Evolutionary conservation across 441 rosid species (phyloP).

Genomic region (Euphorbia corollata): DNA sequence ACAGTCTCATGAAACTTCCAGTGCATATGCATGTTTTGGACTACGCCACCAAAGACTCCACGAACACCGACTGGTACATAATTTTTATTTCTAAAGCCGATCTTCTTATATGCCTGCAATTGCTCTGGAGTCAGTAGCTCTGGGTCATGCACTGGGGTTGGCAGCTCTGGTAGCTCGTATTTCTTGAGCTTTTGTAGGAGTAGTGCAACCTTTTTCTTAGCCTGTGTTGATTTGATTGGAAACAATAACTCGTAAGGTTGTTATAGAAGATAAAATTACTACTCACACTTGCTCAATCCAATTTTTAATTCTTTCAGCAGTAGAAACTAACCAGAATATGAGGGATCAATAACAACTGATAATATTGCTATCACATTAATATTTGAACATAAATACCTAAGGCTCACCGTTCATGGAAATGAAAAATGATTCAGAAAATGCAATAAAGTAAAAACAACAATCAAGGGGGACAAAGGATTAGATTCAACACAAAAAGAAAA

Average conservation of each 20-base stretch:
- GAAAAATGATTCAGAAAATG: background rate
- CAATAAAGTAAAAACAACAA: background rate
- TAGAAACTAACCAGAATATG: background rate
- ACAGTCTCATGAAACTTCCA: conserved; percentile 99
- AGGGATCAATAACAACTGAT: background rate
- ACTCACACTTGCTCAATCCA: background rate
- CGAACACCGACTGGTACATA: conserved; percentile 97
- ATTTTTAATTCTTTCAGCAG: background rate
- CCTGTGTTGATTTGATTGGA: conserved; percentile 37
- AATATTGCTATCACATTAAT: background rate
- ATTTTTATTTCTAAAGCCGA: conserved; percentile 83
- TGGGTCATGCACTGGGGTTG: conserved; percentile 80
- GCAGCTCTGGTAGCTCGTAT: conserved; percentile 88
- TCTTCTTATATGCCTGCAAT: conserved; percentile 77
- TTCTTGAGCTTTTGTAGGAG: conserved; percentile 86
- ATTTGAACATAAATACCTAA: background rate
- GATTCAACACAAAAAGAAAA: background rate
- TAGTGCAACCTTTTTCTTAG: conserved; percentile 90
- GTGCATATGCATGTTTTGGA: conserved; percentile 96
- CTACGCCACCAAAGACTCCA: conserved; percentile 98
- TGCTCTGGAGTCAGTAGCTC: conserved; percentile 85
- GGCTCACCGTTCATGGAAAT: background rate
- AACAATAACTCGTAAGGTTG: background rate
- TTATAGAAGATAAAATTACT: background rate
- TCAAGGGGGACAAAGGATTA: background rate